These are phyloP conservation scores for Leccinum subtestaceum DNA, from an alignment of 768 basidiomycete genomes.

Conservation along the genomic window DNA sequence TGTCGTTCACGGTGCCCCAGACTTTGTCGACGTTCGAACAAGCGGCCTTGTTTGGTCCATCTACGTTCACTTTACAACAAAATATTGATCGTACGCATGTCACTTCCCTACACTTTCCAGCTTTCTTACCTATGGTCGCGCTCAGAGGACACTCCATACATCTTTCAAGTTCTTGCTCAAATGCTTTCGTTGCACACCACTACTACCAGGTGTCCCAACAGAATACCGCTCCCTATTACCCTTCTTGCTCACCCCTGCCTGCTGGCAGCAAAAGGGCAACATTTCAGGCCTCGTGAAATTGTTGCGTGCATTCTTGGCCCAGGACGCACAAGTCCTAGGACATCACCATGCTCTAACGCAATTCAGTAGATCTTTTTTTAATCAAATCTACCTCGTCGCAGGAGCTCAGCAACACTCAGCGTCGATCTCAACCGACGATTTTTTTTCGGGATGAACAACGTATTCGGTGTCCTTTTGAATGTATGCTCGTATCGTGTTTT, in stretches of 20 bases:
- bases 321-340: constrained; percentile 47
- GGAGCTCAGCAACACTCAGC: too few relatives aligned
- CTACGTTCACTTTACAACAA: constrained; percentile 83
- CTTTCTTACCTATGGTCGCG: background rate
- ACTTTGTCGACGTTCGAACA: constrained; percentile 76
- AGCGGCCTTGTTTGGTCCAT: constrained; percentile 73
- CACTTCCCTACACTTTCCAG: background rate
- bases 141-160: too few relatives aligned
- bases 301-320: constrained; percentile 75
- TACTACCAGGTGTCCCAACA: constrained; percentile 49
- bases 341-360: too few relatives aligned
- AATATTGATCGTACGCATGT: constrained; percentile 80
- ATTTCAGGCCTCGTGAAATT: constrained; percentile 91
- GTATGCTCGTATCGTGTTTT: too few relatives aligned
- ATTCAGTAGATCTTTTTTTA: too few relatives aligned
- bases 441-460: too few relatives aligned
- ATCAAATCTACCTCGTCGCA: too few relatives aligned
- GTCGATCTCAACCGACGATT: too few relatives aligned
- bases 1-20: constrained; percentile 66
- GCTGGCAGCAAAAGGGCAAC: constrained; percentile 93
- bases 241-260: constrained; percentile 76
- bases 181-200: constrained; percentile 8
- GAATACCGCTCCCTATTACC: constrained; percentile 79
- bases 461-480: too few relatives aligned
- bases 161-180: too few relatives aligned